Percentiles rank a stretch among this genome's conserved stretches.
These are phyloP conservation scores for Arctostaphylos glauca DNA, from an alignment of 148 eudicot genomes.

Conservation along the genomic window DNA sequence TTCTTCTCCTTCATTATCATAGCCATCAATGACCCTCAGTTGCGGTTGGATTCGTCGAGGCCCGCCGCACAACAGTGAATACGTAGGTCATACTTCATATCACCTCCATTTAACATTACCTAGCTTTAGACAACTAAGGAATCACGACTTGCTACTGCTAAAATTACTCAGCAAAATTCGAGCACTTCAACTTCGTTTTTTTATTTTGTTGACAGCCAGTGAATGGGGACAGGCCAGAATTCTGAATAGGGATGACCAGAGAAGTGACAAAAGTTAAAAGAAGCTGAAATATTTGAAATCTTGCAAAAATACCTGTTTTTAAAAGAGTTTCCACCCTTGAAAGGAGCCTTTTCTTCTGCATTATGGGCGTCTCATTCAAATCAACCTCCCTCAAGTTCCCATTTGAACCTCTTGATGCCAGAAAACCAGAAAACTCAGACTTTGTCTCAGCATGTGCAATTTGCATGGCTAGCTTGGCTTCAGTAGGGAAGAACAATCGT, in stretches of 20 bases:
- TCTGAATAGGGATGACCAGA: background rate
- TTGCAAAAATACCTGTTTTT: slow-evolving; percentile 40
- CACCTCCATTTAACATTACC: background rate
- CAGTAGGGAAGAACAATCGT: slow-evolving; percentile 41
- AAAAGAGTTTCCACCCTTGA: slow-evolving; percentile 35
- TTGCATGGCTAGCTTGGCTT: slow-evolving; percentile 54
- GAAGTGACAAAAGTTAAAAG: background rate
- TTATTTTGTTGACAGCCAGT: background rate
- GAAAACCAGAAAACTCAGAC: slow-evolving; percentile 28
- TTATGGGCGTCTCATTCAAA: slow-evolving; percentile 39
- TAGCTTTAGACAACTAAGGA: background rate
- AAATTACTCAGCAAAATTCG: background rate
- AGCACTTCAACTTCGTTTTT: background rate
- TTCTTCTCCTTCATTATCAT: no score
- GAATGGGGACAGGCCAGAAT: background rate
- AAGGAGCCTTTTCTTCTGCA: slow-evolving; percentile 32
- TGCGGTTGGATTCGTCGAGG: no score
- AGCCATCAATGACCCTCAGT: no score
- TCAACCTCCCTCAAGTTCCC: slow-evolving; percentile 47
- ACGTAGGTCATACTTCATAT: background rate
- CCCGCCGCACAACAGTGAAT: background rate
- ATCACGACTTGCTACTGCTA: background rate
- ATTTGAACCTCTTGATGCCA: slow-evolving; percentile 33
- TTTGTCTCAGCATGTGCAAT: slow-evolving; percentile 44
- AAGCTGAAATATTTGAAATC: background rate